These are phyloP conservation scores for Pyricularia pennisetigena DNA, from an alignment of 2,329 filamentous ascomycete genomes.

Conservation along the genomic window DNA sequence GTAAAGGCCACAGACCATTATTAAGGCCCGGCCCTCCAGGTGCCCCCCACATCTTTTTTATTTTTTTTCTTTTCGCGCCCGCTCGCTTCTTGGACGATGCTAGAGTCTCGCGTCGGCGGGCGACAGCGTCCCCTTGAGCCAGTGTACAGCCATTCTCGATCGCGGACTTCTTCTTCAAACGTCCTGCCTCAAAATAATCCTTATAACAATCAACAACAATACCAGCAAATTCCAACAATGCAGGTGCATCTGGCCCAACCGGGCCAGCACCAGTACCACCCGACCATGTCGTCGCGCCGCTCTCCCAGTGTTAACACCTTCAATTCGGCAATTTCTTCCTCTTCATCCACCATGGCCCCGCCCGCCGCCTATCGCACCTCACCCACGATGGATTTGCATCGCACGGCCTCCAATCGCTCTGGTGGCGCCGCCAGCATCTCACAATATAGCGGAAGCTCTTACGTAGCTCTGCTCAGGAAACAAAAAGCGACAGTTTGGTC, in stretches of 20 bases:
- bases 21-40: not conserved
- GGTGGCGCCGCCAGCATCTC: slow-evolving; percentile 32
- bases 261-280: slow-evolving; percentile 22
- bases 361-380: slow-evolving; percentile 48
- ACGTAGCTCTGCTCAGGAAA: slow-evolving; percentile 90
- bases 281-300: slow-evolving; percentile 31
- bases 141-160: slow-evolving; percentile 43
- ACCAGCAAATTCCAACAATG: slow-evolving; percentile 12
- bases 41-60: not conserved
- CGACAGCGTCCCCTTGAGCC: slow-evolving; percentile 17
- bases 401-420: slow-evolving; percentile 75
- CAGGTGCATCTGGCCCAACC: slow-evolving; percentile 16
- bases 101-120: slow-evolving; percentile 20
- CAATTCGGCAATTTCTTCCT: slow-evolving; percentile 53
- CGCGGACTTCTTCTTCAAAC: slow-evolving; percentile 47
- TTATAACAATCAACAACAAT: slow-evolving; percentile 11
- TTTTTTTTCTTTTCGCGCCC: not conserved
- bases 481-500: slow-evolving; percentile 99
- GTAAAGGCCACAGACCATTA: not conserved
- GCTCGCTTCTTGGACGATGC: slow-evolving; percentile 14
- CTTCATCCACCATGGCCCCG: slow-evolving; percentile 31
- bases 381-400: slow-evolving; percentile 43
- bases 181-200: slow-evolving; percentile 27
- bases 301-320: slow-evolving; percentile 59
- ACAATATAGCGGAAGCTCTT: slow-evolving; percentile 53